Conservation (phyloP, 768 basidiomycete genomes). For the Suillus discolor region DNA sequence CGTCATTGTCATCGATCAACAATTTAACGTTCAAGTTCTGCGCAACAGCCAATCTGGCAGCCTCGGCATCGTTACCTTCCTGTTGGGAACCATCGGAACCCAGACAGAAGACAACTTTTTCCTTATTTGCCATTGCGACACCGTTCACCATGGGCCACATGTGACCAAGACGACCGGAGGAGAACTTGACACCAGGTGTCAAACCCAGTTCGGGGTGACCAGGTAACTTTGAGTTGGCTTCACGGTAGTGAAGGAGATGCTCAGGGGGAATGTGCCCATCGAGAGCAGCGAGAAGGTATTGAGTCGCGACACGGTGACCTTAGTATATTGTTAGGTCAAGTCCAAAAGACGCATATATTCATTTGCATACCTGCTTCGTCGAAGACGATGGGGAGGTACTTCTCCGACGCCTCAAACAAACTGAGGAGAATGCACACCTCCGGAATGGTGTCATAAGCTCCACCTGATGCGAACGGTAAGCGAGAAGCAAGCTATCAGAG, state of each 20-base stretch:
- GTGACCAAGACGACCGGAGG: slow-evolving; percentile 90
- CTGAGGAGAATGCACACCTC: slow-evolving; percentile 81
- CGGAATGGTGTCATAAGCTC: slow-evolving; percentile 77
- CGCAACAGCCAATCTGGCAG: slow-evolving; percentile 84
- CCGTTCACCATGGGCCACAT: slow-evolving; percentile 91
- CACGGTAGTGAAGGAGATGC: slow-evolving; percentile 83
- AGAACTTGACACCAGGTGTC: slow-evolving; percentile 93
- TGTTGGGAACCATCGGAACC: slow-evolving; percentile 93
- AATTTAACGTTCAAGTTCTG: slow-evolving; percentile 83
- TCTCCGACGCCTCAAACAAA: slow-evolving; percentile 65
- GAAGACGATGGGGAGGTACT: slow-evolving; percentile 70
- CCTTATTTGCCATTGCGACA: slow-evolving; percentile 75
- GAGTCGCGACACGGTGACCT: slow-evolving; percentile 91
- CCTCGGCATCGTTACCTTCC: slow-evolving; percentile 90
- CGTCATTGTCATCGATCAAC: slow-evolving; percentile 88
- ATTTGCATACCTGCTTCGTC: slow-evolving; percentile 75
- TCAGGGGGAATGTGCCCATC: slow-evolving; percentile 72
- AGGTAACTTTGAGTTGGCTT: slow-evolving; percentile 83
- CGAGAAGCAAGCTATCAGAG: slow-evolving; percentile 5
- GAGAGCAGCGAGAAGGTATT: slow-evolving; percentile 81
- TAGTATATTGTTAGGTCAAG: slow-evolving; percentile 6
- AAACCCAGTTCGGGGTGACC: slow-evolving; percentile 89
- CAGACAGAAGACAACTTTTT: slow-evolving; percentile 78
- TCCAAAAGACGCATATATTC: neutral
- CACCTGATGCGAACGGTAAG: slow-evolving; percentile 40